phyloP scores from a whole-genome alignment of 495 filamentous ascomycete species.

The Penicillium salamii region DNA sequence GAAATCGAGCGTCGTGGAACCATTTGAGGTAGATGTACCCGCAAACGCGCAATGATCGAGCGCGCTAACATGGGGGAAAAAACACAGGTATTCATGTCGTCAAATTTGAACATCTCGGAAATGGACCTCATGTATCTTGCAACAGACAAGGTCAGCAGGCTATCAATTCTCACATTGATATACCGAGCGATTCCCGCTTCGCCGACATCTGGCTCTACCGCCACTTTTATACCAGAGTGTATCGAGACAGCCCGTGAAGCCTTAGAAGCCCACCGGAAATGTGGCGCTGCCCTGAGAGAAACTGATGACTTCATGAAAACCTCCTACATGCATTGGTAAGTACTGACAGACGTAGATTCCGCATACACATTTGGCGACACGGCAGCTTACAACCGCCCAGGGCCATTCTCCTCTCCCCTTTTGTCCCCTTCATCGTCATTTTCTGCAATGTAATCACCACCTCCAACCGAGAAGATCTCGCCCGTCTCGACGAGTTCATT shows the following conservation, averaged over 20 bases:
- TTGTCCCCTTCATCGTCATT: conserved; percentile 66
- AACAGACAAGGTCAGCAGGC: conserved; percentile 54
- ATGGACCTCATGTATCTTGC: conserved; percentile 48
- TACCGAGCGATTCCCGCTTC: conserved; percentile 59
- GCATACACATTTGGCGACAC: too few relatives aligned
- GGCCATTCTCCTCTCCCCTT: conserved; percentile 63
- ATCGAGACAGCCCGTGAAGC: conserved; percentile 56
- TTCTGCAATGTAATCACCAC: conserved; percentile 65
- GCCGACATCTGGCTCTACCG: conserved; percentile 26
- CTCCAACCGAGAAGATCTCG: conserved; percentile 44
- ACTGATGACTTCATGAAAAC: conserved; percentile 43
- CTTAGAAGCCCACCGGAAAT: conserved; percentile 51
- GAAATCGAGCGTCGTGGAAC: conserved; percentile 28
- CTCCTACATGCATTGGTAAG: conserved; percentile 64
- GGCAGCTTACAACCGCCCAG: conserved; percentile 29
- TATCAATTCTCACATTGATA: conserved; percentile 54
- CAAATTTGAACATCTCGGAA: conserved; percentile 7
- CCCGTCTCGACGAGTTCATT: conserved; percentile 54
- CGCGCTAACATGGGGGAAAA: conserved; percentile 15
- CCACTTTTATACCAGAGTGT: conserved; percentile 57
- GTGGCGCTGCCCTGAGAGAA: conserved; percentile 47
- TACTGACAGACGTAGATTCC: too few relatives aligned
- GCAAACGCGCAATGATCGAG: background rate
- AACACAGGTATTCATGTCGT: conserved; percentile 13
- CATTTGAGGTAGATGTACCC: conserved; percentile 26